Evolutionary conservation across 768 basidiomycete species (phyloP).

Genomic region (Tylopilus balloui): DNA sequence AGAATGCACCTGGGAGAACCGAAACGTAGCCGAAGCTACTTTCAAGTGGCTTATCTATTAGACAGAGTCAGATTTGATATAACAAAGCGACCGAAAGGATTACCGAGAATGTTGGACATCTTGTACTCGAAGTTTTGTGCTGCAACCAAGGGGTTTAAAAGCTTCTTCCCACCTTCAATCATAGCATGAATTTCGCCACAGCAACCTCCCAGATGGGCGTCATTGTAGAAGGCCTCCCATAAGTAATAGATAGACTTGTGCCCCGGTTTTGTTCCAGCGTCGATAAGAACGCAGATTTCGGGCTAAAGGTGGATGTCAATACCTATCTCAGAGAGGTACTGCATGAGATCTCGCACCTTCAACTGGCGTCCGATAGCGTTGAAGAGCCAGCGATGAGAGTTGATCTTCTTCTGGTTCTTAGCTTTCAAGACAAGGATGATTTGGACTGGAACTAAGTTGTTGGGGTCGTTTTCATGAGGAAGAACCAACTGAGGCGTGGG

Average conservation of each 20-base stretch:
- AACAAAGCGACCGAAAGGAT: conserved; percentile 10
- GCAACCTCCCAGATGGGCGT: conserved; percentile 75
- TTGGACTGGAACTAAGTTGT: conserved; percentile 90
- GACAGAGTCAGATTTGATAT: conserved; percentile 6
- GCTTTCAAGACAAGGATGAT: conserved; percentile 90
- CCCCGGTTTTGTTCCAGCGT: conserved; percentile 95
- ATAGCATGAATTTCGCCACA: conserved; percentile 97
- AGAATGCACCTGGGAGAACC: conserved; percentile 94
- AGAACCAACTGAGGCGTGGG: conserved; percentile 85
- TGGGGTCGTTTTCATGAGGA: conserved; percentile 83
- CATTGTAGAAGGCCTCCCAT: conserved; percentile 89
- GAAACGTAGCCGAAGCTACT: conserved; percentile 95
- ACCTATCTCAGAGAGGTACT: not conserved
- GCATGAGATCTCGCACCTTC: conserved; percentile 42
- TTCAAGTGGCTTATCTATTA: conserved; percentile 84
- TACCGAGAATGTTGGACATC: conserved; percentile 94
- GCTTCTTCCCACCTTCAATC: conserved; percentile 89
- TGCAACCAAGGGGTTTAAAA: conserved; percentile 87
- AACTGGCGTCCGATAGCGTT: conserved; percentile 85
- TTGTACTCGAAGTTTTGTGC: conserved; percentile 98
- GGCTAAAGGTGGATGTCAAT: conserved; percentile 48
- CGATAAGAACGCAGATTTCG: conserved; percentile 87
- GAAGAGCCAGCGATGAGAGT: conserved; percentile 94
- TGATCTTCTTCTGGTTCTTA: conserved; percentile 95
- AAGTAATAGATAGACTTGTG: conserved; percentile 95